Evolutionary conservation across 768 basidiomycete species (phyloP).

Genomic region (Russula compacta): DNA sequence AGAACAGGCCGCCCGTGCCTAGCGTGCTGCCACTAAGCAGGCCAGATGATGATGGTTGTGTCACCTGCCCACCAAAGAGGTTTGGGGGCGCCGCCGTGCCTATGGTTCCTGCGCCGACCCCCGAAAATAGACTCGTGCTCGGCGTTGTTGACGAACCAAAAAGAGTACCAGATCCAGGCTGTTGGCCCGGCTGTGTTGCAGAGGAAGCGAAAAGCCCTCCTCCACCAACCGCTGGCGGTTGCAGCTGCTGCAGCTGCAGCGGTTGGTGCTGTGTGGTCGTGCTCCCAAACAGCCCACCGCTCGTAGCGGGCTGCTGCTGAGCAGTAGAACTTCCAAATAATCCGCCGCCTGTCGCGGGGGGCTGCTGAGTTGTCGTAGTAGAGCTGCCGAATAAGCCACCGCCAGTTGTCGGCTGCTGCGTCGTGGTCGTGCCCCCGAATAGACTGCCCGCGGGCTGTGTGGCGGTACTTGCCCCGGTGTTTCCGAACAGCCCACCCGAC

Average conservation of each 20-base stretch:
- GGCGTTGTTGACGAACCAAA: constrained; percentile 1
- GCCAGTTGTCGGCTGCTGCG: constrained; percentile 11
- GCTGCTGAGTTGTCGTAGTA: background rate
- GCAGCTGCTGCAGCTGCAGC: background rate
- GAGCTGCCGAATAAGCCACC: constrained; percentile 23
- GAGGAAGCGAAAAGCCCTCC: constrained; percentile 12
- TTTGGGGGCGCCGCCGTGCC: background rate
- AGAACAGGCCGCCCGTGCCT: constrained; percentile 18
- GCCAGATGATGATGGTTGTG: constrained; percentile 12
- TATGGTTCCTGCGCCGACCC: background rate
- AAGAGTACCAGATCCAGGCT: background rate
- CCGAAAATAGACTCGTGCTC: background rate
- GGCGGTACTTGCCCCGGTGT: constrained; percentile 17
- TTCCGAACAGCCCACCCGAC: constrained; percentile 17
- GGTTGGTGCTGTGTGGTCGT: constrained; percentile 12
- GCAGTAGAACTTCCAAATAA: constrained; percentile 26
- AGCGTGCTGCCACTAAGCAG: constrained; percentile 21
- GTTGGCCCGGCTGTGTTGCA: background rate
- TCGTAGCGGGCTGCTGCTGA: constrained; percentile 1
- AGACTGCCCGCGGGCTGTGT: constrained; percentile 20
- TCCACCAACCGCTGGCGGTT: background rate
- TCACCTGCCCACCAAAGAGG: constrained; percentile 8
- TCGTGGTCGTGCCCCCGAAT: constrained; percentile 14
- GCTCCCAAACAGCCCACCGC: constrained; percentile 22
- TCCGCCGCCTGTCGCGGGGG: constrained; percentile 16